Evolutionary conservation across 2,329 filamentous ascomycete species (phyloP).

Genomic region (Epichloe scottii): DNA sequence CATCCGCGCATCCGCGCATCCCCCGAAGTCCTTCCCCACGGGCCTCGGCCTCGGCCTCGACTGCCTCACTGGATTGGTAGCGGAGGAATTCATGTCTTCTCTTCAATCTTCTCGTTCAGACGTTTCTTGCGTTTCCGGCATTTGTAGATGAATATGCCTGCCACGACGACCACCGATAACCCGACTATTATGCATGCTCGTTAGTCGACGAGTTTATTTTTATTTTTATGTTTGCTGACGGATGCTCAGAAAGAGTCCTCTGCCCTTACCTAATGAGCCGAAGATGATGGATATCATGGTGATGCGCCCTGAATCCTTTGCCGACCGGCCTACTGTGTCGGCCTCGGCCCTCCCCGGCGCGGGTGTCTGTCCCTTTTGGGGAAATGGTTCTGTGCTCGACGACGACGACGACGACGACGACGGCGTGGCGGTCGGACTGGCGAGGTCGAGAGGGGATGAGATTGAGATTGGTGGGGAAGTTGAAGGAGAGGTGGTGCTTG

Average conservation of each 20-base stretch:
- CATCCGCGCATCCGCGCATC: no score
- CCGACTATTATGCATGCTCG: not conserved
- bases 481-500: not conserved
- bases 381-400: not conserved
- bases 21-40: no score
- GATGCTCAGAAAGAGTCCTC: no score
- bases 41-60: no score
- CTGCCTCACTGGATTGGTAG: not conserved
- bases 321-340: not conserved
- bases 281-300: not conserved
- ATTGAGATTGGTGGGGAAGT: not conserved
- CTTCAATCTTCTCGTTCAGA: not conserved
- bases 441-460: not conserved
- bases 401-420: not conserved
- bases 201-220: not conserved
- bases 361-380: not conserved
- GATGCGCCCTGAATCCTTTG: not conserved
- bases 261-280: not conserved
- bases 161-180: not conserved
- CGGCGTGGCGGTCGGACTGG: not conserved
- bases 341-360: not conserved
- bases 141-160: not conserved
- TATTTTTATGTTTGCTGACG: not conserved
- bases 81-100: not conserved
- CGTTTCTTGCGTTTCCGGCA: not conserved